These are phyloP conservation scores for Neurospora tetraspora DNA, from an alignment of 495 filamentous ascomycete species.

Conservation along the genomic window DNA sequence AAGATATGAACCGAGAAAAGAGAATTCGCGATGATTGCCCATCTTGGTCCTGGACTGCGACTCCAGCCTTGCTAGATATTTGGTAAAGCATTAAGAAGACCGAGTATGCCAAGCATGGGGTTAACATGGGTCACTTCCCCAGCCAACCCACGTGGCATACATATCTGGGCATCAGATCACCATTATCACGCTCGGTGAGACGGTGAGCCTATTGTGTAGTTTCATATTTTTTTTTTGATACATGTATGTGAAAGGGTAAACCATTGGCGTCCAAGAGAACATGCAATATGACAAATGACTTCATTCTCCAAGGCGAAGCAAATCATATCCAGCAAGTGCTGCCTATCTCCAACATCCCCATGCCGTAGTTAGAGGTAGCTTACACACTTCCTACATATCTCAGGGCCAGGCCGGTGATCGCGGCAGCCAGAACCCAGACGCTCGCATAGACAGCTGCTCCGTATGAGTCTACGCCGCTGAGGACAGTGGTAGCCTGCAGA, in stretches of 20 bases:
- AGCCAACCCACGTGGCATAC: background rate
- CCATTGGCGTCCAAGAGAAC: background rate
- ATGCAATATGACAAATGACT: background rate
- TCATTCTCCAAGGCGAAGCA: background rate
- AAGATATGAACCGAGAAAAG: background rate
- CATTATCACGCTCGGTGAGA: background rate
- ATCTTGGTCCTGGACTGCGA: background rate
- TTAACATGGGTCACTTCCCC: background rate
- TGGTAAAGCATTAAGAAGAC: background rate
- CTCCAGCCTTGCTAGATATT: background rate
- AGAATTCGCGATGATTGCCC: background rate
- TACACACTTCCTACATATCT: constrained; percentile 24
- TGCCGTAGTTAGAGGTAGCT: background rate
- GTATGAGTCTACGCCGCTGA: constrained; percentile 54
- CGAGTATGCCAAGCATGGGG: background rate
- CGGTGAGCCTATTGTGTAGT: background rate
- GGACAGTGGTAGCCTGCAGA: constrained; percentile 48
- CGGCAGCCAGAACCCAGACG: constrained; percentile 56
- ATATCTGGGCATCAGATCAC: background rate
- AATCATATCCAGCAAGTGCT: background rate
- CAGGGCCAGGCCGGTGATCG: constrained; percentile 48
- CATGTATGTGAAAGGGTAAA: background rate
- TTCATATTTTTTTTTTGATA: background rate
- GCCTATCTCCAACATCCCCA: background rate
- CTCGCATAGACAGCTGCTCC: constrained; percentile 61